Evolutionary conservation across 345 rosid genomes (phyloP).

Genomic region (Iberis pinnata): DNA sequence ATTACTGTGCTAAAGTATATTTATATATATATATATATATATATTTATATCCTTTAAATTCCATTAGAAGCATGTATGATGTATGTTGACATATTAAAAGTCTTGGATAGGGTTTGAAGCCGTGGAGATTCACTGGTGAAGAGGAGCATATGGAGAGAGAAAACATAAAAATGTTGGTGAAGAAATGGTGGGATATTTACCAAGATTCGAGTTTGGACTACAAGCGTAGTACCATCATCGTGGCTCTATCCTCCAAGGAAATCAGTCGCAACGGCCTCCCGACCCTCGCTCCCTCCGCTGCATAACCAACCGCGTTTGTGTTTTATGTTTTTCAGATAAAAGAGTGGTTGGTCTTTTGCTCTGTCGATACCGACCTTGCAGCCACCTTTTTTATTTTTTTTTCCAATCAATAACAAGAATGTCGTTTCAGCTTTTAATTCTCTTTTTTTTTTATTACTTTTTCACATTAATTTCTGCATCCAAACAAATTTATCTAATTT

Average conservation of each 20-base stretch:
- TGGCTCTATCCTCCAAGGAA: slow-evolving; percentile 8
- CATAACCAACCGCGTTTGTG: slow-evolving; percentile 8
- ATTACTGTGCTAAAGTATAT: slow-evolving; percentile 59
- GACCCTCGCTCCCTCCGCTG: slow-evolving; percentile 21
- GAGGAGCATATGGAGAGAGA: slow-evolving; percentile 77
- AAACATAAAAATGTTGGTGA: slow-evolving; percentile 62
- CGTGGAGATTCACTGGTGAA: slow-evolving; percentile 88
- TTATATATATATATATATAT: too few relatives aligned
- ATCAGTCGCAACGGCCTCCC: not conserved
- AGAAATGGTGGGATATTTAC: slow-evolving; percentile 81
- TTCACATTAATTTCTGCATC: too few relatives aligned
- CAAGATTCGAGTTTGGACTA: slow-evolving; percentile 50
- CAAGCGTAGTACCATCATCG: slow-evolving; percentile 15
- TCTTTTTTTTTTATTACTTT: too few relatives aligned
- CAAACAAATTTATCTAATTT: too few relatives aligned
- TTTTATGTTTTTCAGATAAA: slow-evolving; percentile 8
- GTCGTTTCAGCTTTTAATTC: too few relatives aligned
- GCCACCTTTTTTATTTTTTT: not conserved
- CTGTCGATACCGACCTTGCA: slow-evolving; percentile 18
- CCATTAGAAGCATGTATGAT: too few relatives aligned
- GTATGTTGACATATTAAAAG: too few relatives aligned
- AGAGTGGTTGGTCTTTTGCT: slow-evolving; percentile 14
- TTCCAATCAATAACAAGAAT: not conserved
- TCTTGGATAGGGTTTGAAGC: slow-evolving; percentile 83
- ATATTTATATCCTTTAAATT: too few relatives aligned